Conservation (phyloP, 192 early-diverging fungal genomes). For the Backusella tarrabulga region DNA sequence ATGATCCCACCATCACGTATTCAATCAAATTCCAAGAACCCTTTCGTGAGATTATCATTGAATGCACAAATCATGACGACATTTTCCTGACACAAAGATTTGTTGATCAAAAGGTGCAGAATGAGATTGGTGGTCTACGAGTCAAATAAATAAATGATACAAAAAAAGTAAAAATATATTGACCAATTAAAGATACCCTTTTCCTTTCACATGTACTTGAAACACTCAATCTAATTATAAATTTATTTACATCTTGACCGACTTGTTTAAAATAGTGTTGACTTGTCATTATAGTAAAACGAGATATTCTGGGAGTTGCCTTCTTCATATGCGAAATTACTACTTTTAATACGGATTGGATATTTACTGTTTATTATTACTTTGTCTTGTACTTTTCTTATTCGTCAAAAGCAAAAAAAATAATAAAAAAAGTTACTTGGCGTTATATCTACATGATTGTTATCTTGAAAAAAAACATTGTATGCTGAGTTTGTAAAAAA, state of each 20-base stretch:
- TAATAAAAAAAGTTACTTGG: neutral
- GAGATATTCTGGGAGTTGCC: neutral
- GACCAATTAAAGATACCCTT: neutral
- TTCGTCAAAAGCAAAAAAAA: neutral
- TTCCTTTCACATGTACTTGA: neutral
- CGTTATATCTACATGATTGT: neutral
- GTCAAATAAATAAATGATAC: neutral
- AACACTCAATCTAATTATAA: neutral
- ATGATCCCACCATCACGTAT: constrained; percentile 47
- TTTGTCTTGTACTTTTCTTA: neutral
- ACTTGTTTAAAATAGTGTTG: constrained; percentile 3
- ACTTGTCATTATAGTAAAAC: neutral
- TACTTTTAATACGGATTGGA: neutral
- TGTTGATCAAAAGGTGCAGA: constrained; percentile 21
- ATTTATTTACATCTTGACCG: neutral
- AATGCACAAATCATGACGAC: constrained; percentile 17
- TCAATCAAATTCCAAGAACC: constrained; percentile 42
- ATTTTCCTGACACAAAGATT: constrained; percentile 48
- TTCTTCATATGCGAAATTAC: neutral
- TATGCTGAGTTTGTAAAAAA: neutral
- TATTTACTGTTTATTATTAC: neutral
- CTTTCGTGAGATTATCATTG: constrained; percentile 42
- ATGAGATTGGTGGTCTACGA: constrained; percentile 27
- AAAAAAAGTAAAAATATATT: neutral
- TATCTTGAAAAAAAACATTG: neutral